Evolutionary conservation across 164 flowering plant genomes (phyloP).

Genomic region (Aristolochia californica): DNA sequence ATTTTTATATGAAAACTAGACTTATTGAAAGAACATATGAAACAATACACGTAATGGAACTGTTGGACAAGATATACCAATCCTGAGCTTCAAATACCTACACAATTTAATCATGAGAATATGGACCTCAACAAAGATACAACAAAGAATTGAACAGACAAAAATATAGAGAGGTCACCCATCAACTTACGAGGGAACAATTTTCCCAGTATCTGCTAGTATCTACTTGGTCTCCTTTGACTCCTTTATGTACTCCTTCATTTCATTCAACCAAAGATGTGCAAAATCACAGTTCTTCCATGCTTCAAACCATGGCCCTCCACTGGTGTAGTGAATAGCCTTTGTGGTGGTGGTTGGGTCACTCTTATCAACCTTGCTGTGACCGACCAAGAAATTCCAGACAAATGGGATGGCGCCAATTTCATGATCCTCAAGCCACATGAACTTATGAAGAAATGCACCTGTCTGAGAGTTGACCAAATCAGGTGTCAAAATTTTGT

Average conservation of each 20-base stretch:
- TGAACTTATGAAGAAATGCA: too few species aligned
- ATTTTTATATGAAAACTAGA: too few species aligned
- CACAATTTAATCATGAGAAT: too few species aligned
- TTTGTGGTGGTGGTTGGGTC: slow-evolving; percentile 52
- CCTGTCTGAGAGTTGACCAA: too few species aligned
- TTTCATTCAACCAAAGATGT: slow-evolving; percentile 73
- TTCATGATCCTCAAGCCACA: too few species aligned
- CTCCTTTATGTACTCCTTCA: slow-evolving; percentile 25
- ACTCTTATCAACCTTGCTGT: slow-evolving; percentile 55
- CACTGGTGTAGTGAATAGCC: slow-evolving; percentile 83
- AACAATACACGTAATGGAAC: too few species aligned
- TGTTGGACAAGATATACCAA: too few species aligned
- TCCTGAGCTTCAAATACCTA: too few species aligned
- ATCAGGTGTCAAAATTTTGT: too few species aligned
- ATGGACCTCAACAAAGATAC: not conserved
- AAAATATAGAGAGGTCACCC: not conserved
- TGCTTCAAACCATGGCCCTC: slow-evolving; percentile 95
- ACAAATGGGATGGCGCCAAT: too few species aligned
- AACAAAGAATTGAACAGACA: not conserved
- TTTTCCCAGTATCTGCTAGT: not conserved
- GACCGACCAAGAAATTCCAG: slow-evolving; percentile 93
- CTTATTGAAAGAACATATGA: too few species aligned
- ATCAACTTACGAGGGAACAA: not conserved
- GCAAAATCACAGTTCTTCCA: slow-evolving; percentile 88
- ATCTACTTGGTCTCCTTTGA: slow-evolving; percentile 5